These are phyloP conservation scores for Cryptosporidium canis DNA, from an alignment of 169 alveolate genomes.

Conservation along the genomic window DNA sequence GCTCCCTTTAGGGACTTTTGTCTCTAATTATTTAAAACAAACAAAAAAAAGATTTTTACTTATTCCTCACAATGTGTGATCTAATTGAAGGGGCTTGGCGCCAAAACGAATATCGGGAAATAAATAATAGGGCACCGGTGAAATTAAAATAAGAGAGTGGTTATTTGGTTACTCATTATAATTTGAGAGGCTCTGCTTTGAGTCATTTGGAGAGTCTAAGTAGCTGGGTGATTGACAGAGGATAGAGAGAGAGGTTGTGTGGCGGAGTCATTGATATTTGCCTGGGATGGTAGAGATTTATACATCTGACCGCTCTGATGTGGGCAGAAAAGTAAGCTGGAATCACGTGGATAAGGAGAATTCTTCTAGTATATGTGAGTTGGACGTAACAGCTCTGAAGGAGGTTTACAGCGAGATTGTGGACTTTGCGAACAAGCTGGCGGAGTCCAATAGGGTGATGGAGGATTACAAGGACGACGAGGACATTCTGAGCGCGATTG, in stretches of 20 bases:
- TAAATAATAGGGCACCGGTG: too few species aligned
- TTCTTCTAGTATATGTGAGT: background rate
- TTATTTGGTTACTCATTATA: background rate
- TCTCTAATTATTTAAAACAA: too few species aligned
- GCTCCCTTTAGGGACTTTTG: too few species aligned
- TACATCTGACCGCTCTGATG: constrained; percentile 2
- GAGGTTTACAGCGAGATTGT: constrained; percentile 28
- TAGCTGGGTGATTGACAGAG: background rate
- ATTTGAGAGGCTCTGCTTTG: too few species aligned
- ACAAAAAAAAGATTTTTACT: too few species aligned
- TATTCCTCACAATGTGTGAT: background rate
- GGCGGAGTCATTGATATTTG: background rate
- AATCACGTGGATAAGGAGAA: background rate
- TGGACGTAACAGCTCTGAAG: constrained; percentile 1
- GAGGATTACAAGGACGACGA: constrained; percentile 30
- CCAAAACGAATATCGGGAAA: background rate
- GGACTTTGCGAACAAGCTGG: constrained; percentile 32
- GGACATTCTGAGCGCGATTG: constrained; percentile 45
- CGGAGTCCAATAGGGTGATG: constrained; percentile 27
- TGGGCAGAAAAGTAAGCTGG: constrained; percentile 5
- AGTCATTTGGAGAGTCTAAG: too few species aligned
- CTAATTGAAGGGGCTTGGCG: background rate
- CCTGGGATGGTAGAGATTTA: constrained; percentile 25
- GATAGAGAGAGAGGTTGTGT: background rate
- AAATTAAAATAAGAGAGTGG: background rate